phyloP scores from a whole-genome alignment of 1,284 basidiomycete species.

The Naganishia liquefaciens region DNA sequence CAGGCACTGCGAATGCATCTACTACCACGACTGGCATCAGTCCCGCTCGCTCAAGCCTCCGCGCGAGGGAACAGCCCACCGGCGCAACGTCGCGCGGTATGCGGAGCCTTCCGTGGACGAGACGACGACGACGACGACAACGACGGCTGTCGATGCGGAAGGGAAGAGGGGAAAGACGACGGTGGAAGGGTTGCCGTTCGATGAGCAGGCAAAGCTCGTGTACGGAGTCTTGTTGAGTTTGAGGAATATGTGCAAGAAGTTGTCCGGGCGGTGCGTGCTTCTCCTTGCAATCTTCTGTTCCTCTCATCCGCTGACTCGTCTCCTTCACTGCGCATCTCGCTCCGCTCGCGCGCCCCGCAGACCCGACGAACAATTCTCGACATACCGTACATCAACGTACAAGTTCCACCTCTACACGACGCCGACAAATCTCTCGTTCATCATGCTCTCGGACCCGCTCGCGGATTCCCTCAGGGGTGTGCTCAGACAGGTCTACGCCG shows the following conservation, averaged over 20 bases:
- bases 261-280: constrained; percentile 71
- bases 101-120: background rate
- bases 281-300: background rate
- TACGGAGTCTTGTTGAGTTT: constrained; percentile 93
- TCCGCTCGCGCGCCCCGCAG: constrained; percentile 4
- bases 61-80: constrained; percentile 65
- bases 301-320: background rate
- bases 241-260: constrained; percentile 91
- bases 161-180: constrained; percentile 28
- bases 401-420: constrained; percentile 93
- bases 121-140: constrained; percentile 3
- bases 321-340: too few species aligned
- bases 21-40: constrained; percentile 92
- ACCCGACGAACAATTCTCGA: constrained; percentile 86
- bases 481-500: constrained; percentile 84
- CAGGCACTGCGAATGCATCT: constrained; percentile 86
- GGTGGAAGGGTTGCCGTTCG: constrained; percentile 70
- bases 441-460: constrained; percentile 85
- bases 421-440: constrained; percentile 87
- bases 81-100: constrained; percentile 63
- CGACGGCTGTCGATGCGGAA: background rate
- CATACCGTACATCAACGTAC: constrained; percentile 88
- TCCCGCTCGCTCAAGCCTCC: constrained; percentile 71
- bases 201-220: constrained; percentile 96
- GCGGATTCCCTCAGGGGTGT: constrained; percentile 79